phyloP scores from a whole-genome alignment of 176 grass and related monocot species.

The Calamus simplicifolius region DNA sequence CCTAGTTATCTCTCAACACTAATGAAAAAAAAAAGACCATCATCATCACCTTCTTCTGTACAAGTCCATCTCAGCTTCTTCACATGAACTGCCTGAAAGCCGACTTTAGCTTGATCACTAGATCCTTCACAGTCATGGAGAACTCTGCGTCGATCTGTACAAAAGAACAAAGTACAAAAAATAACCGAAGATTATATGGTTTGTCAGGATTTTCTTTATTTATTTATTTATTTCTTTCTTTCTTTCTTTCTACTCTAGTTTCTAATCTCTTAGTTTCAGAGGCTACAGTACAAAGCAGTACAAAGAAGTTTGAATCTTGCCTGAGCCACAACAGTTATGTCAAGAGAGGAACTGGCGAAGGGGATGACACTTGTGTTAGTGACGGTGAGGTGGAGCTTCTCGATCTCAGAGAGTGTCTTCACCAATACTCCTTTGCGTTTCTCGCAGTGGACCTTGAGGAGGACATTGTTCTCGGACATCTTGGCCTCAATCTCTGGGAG shows the following conservation, averaged over 20 bases:
- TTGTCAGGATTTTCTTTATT: too few relatives aligned
- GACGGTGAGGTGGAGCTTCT: conserved; percentile 10
- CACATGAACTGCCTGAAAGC: conserved; percentile 61
- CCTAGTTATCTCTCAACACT: conserved; percentile 20
- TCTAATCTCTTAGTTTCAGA: too few relatives aligned
- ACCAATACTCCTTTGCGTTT: conserved; percentile 10
- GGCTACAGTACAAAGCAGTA: too few relatives aligned
- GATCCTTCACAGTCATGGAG: conserved; percentile 74
- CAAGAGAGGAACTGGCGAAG: conserved; percentile 11
- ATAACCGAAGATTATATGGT: too few relatives aligned
- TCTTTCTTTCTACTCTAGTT: too few relatives aligned
- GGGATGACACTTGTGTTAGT: conserved; percentile 4
- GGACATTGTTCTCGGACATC: conserved; percentile 7
- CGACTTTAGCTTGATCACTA: conserved; percentile 83
- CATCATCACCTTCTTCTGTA: too few relatives aligned
- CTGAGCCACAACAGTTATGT: conserved; percentile 19
- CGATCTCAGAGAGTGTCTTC: conserved; percentile 10
- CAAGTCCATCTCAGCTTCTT: conserved; percentile 16
- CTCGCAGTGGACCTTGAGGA: conserved; percentile 16
- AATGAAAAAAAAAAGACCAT: conserved; percentile 23
- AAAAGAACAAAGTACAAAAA: neutral
- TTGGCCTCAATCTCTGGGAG: conserved; percentile 17
- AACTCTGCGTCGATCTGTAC: conserved; percentile 81
- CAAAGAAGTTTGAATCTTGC: neutral
- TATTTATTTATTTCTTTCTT: too few relatives aligned